Conservation (phyloP, 2,329 filamentous ascomycete genomes). For the Sordariomycetes sp. region DNA sequence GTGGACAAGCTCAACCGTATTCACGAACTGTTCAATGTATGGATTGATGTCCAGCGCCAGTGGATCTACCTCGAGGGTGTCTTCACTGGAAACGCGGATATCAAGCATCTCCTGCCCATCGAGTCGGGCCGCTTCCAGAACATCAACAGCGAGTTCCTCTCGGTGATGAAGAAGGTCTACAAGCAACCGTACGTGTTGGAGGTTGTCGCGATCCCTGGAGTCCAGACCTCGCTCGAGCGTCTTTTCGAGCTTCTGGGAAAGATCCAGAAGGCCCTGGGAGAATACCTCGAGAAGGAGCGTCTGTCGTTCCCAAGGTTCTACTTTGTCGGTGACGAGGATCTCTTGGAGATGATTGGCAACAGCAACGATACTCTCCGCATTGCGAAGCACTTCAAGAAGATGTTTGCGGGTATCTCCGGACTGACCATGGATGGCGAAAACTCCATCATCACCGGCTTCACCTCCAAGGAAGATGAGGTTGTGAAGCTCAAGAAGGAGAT, state of each 20-base stretch:
- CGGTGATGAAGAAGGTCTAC: slow-evolving; percentile 99
- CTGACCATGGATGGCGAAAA: slow-evolving; percentile 87
- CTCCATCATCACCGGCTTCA: slow-evolving; percentile 78
- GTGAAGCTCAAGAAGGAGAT: slow-evolving; percentile 84
- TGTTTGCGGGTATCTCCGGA: slow-evolving; percentile 94
- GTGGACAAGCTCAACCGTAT: slow-evolving; percentile 97
- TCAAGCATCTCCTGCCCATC: slow-evolving; percentile 92
- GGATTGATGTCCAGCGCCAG: slow-evolving; percentile 99
- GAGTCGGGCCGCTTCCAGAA: slow-evolving; percentile 97
- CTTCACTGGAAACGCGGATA: slow-evolving; percentile 96
- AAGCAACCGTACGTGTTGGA: slow-evolving; percentile 93
- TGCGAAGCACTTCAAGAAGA: slow-evolving; percentile 98
- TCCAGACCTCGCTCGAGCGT: slow-evolving; percentile 90
- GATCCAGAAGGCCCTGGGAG: slow-evolving; percentile 96
- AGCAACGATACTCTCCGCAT: slow-evolving; percentile 95
- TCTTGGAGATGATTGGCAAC: slow-evolving; percentile 98
- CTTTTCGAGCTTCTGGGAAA: slow-evolving; percentile 96
- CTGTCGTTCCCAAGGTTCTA: slow-evolving; percentile 98
- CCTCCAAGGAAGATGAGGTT: slow-evolving; percentile 86
- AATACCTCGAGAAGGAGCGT: slow-evolving; percentile 95
- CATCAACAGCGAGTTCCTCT: slow-evolving; percentile 97
- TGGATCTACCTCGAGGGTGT: slow-evolving; percentile 99
- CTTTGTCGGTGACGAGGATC: slow-evolving; percentile 96
- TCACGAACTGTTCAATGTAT: slow-evolving; percentile 95
- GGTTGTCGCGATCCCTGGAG: slow-evolving; percentile 87